Percentiles rank a stretch among this genome's conserved stretches.
Evolutionary conservation across 495 filamentous ascomycete species (phyloP).

Genomic region (Lichina pygmaea): DNA sequence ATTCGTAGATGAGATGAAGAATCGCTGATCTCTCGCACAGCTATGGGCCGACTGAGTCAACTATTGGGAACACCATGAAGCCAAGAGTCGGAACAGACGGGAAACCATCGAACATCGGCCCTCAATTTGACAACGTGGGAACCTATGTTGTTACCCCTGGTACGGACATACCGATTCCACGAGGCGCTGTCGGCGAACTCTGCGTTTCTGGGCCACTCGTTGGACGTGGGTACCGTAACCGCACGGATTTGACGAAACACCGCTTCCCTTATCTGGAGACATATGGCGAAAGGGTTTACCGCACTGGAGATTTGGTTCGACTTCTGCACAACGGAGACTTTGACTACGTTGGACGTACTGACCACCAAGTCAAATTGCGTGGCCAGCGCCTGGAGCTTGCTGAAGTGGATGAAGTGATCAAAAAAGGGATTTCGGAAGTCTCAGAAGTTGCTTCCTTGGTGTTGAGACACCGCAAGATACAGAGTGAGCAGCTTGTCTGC

Average conservation of each 20-base stretch:
- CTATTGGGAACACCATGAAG: conserved; percentile 67
- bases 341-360: conserved; percentile 45
- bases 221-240: conserved; percentile 65
- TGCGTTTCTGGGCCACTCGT: conserved; percentile 70
- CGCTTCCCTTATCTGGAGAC: conserved; percentile 27
- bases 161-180: conserved; percentile 37
- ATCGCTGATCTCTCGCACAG: conserved; percentile 1
- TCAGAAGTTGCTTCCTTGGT: conserved; percentile 38
- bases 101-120: conserved; percentile 63
- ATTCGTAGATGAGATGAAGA: too few species aligned
- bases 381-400: conserved; percentile 53
- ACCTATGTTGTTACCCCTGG: conserved; percentile 50
- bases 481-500: conserved; percentile 41
- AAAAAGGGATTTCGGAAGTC: conserved; percentile 16
- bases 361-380: conserved; percentile 59
- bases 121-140: conserved; percentile 57
- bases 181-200: conserved; percentile 65
- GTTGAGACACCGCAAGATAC: conserved; percentile 28
- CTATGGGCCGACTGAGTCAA: conserved; percentile 71
- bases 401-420: conserved; percentile 46
- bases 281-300: conserved; percentile 32
- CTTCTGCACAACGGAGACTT: conserved; percentile 42
- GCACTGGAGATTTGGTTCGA: conserved; percentile 57
- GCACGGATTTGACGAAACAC: conserved; percentile 36
- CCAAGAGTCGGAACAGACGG: conserved; percentile 41